Evolutionary conservation across 2,329 filamentous ascomycete genomes (phyloP), one percentile per base, ranked within the genome.

Genomic region (Stagonosporopsis chrysanthemi): DNA sequence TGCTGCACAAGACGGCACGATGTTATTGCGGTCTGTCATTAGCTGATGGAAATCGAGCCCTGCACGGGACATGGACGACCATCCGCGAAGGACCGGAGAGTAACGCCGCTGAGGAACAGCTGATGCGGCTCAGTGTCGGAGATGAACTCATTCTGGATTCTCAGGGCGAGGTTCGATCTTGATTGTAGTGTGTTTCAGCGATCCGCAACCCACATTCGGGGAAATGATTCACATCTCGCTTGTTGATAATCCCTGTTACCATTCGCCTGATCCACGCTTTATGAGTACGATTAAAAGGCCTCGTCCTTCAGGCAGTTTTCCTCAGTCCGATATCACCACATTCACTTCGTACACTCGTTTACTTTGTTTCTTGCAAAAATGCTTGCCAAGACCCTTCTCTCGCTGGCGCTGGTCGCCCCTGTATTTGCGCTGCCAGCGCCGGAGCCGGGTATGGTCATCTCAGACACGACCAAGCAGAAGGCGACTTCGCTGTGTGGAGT

Each of bases 401-500:
- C 46, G 23, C 36, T 60, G 36, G 63, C 62, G 52, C 53, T 61
- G 42, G 59, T 49, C 51, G 54, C 58, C 45, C 53, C 52, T 0
- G 38, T 56, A 8, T 44, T 62, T 41, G 40, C 61, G 11, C 40
- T 50, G 42, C 62, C 62, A 26, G 39, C 54, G 17, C 63, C 63
- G 4, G 55, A 61, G 52, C 58, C 53, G 12, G 19, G 19, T 3
- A 50, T 63, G 28, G 58, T 60, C 23, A 50, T 65, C 26, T 60
- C 60, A 6, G 53, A 63, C 35, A 61, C 62, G 6, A 51, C 52
- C 7, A 59, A 51, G 24, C 64, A 66, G 47, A 43, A 55, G 24
- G 55, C 64, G 1, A 63, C 61, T 15, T 56, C 58, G 19, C 58
- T 65, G 9, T 67, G 64, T 14, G 62, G 61, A 3, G 55, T 48